A percentile compares a stretch with the other conserved stretches of the same genome.
These are phyloP conservation scores for Glycine latifolia DNA, from an alignment of 306 rosid species.

Conservation along the genomic window DNA sequence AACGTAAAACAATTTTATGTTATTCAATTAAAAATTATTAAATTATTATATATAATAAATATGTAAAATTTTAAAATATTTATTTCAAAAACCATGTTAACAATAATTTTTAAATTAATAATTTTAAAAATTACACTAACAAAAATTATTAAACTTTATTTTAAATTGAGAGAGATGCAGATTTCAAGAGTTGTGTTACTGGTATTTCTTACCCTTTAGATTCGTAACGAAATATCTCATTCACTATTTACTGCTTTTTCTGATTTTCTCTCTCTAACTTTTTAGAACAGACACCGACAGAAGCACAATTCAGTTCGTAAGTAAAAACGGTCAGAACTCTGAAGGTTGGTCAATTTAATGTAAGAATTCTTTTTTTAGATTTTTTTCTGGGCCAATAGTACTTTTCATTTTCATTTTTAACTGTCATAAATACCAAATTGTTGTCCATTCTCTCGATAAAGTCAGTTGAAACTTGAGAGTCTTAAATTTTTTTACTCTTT, in stretches of 20 bases:
- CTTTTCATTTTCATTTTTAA: background rate
- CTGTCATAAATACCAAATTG: background rate
- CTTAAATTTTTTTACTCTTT: too few species aligned
- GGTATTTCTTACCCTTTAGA: too few species aligned
- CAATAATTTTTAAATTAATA: too few species aligned
- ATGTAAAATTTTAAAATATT: too few species aligned
- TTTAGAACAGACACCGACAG: background rate
- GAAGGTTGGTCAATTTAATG: background rate
- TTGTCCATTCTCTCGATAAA: background rate
- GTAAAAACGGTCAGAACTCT: slow-evolving; percentile 12
- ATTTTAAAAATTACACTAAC: too few species aligned
- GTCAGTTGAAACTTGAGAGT: background rate
- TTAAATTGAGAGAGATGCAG: too few species aligned
- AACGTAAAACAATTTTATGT: too few species aligned
- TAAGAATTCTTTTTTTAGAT: slow-evolving; percentile 27
- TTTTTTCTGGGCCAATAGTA: background rate
- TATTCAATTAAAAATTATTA: too few species aligned
- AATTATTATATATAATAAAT: too few species aligned
- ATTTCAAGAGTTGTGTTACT: too few species aligned
- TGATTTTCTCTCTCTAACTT: background rate
- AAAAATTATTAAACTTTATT: too few species aligned
- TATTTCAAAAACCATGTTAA: too few species aligned
- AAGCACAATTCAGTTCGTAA: slow-evolving; percentile 39
- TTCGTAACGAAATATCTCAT: background rate
- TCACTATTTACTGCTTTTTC: background rate